These are phyloP conservation scores for Catharanthus roseus DNA, from an alignment of 257 asterid species.

Conservation along the genomic window DNA sequence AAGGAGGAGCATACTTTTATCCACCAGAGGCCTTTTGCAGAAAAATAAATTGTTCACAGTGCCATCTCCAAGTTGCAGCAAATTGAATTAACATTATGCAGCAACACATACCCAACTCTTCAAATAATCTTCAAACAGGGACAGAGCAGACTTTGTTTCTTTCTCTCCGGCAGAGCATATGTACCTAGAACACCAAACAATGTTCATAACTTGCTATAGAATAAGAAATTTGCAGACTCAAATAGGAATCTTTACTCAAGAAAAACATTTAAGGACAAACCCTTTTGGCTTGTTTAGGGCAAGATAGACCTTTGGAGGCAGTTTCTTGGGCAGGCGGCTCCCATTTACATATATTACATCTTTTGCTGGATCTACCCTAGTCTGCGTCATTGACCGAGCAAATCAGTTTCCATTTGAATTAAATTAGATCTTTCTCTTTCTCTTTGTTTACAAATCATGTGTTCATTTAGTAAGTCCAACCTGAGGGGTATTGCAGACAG, in stretches of 20 bases:
- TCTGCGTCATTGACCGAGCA: constrained; percentile 45
- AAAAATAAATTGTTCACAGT: not conserved
- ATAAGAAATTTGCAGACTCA: constrained; percentile 9
- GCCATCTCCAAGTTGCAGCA: not conserved
- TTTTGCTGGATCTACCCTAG: constrained; percentile 85
- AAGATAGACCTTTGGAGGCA: constrained; percentile 90
- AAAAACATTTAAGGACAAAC: constrained; percentile 37
- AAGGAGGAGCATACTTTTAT: not conserved
- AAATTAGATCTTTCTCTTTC: not conserved
- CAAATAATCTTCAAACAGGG: constrained; percentile 74
- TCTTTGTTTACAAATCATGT: not conserved
- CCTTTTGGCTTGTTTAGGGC: constrained; percentile 99
- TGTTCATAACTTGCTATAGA: constrained; percentile 21
- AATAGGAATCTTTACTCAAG: constrained; percentile 8
- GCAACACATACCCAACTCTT: constrained; percentile 65
- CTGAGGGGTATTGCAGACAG: constrained; percentile 92
- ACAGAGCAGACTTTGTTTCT: constrained; percentile 71
- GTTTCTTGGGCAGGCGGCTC: constrained; percentile 69
- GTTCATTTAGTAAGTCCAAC: constrained; percentile 27
- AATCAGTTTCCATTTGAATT: constrained; percentile 4
- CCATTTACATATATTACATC: constrained; percentile 92
- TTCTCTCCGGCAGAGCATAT: constrained; percentile 95
- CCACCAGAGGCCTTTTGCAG: not conserved
- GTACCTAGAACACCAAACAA: constrained; percentile 48
- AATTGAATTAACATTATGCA: not conserved